A percentile compares a stretch with the other conserved stretches of the same genome.
phyloP scores from a whole-genome alignment of 1,139 yeast genomes.

The Nakaseomyces bracarensis region DNA sequence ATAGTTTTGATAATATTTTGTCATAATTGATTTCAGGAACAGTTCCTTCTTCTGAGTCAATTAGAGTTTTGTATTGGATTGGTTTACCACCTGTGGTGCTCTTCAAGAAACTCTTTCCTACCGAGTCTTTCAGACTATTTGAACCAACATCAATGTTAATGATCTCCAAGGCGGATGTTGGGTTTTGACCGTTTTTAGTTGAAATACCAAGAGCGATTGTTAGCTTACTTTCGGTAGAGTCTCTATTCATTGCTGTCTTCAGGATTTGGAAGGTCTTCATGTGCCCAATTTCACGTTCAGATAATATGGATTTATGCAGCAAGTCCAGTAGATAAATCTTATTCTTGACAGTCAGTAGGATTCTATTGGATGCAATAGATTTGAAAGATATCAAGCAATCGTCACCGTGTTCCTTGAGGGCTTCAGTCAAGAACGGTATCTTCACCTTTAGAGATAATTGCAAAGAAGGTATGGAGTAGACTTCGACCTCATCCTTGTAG shows the following conservation, averaged over 20 bases:
- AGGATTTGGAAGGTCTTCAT: constrained; percentile 29
- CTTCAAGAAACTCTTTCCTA: constrained; percentile 51
- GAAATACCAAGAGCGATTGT: constrained; percentile 30
- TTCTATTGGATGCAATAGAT: constrained; percentile 33
- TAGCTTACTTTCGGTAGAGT: constrained; percentile 16
- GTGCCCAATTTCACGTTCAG: constrained; percentile 29
- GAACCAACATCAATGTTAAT: constrained; percentile 55
- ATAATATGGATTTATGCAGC: constrained; percentile 36
- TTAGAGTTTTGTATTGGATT: constrained; percentile 21
- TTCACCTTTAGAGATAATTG: constrained; percentile 22
- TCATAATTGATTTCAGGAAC: constrained; percentile 24
- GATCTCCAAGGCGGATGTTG: constrained; percentile 32
- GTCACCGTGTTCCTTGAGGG: constrained; percentile 8
- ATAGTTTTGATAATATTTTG: constrained; percentile 22
- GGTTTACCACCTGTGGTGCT: constrained; percentile 15
- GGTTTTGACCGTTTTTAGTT: constrained; percentile 24
- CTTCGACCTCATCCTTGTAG: constrained; percentile 14
- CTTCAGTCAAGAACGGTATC: constrained; percentile 20
- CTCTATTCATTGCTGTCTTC: constrained; percentile 22
- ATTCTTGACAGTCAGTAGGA: constrained; percentile 34
- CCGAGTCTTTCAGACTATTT: constrained; percentile 62
- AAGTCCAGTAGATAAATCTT: constrained; percentile 37
- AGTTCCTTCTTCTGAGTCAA: constrained; percentile 17
- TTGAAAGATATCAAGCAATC: constrained; percentile 23
- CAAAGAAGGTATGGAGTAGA: constrained; percentile 30